Base-by-base conservation (phyloP, 169 alveolate species). In the Miamiensis avidus region DNA sequence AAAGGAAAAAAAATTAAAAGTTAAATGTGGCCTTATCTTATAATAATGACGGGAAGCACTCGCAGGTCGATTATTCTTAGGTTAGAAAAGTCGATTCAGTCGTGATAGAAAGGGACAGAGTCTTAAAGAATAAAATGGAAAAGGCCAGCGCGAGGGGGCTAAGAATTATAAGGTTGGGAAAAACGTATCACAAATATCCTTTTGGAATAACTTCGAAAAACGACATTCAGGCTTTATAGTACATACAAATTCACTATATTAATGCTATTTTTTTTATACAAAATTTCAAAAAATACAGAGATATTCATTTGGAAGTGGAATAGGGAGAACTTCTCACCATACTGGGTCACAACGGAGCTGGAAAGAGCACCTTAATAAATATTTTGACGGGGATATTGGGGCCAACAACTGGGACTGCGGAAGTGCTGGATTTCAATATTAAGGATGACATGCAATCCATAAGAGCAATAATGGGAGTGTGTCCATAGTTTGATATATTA, bases 261-360 rank as follows among this genome's bases (percentile, higher is more conserved):
- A n/a, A n/a, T n/a, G n/a, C n/a, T n/a, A n/a, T n/a, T n/a, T n/a
- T n/a, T n/a, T n/a, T n/a, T n/a, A n/a, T n/a, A n/a, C n/a, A n/a
- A n/a, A n/a, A n/a, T n/a, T n/a, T n/a, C n/a, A n/a, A n/a, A n/a
- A n/a, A n/a, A n/a, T n/a, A n/a, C n/a, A n/a, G n/a, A n/a, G n/a
- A n/a, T n/a, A n/a, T n/a, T n/a, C n/a, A n/a, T n/a, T n/a, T 93
- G 25, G 93, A 95, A 76, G 87, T 96, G 49, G 91, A 95, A 76
- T 92, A 92, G 64, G 95, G 95, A 29, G 98, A 97, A 88, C 87
- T 95, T 33, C 81, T 97, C 75, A 97, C 97, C 31, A 89, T 97
- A 34, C 89, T 97, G 64, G 99, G 99, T 20, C 97, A 95, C 86
- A 97, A 97, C 87, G 99, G 99, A 0, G 99, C 99, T n/a, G 99